Evolutionary conservation across 78 protist genomes (phyloP), one percentile per base, ranked within the genome.

Genomic region (Polysphondylium violaceum): DNA sequence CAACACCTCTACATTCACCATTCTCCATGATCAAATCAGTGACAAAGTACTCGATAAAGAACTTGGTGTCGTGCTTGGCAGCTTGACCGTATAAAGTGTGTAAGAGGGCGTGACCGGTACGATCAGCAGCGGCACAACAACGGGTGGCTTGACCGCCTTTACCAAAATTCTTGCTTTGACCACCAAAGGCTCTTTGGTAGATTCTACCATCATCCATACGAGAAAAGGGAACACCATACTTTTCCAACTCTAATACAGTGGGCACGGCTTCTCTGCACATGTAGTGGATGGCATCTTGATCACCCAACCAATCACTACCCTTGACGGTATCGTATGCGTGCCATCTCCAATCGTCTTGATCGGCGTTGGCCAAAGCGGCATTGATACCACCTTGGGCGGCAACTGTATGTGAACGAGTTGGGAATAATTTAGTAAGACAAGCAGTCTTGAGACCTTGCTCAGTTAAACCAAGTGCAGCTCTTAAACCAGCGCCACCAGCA

Each of bases 401-500:
- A 11, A 98, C 99, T 6, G 99, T 99, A 95, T 99, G 99, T 61
- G 99, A 98, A 41, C 99, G 98, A 3, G 99, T 98, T 16, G 99
- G 99, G 96, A 96, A 99, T 33, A 99, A 95, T 94, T 98, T 98
- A 17, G 98, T 78, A 56, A 99, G 86, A 91, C 99, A 98, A 7
- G 99, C 99, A 1, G 96, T 93, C 56, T 96, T 94, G 88, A 93
- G 95, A 29, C 99, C 99, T 19, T 92, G 83, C 60, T 96, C 95
- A 21, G 98, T 95, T 29, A 98, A 92, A 19, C 99, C 99, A 35
- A 97, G 88, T 27, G 99, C 99, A 0, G 99, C 99, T 31, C 99
- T 97, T 19, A 99, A 96, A 9, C 99, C 99, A 1, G 99, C 99
- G 40, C 99, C 99, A n/a, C 99, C 99, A 12, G 99, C 99, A 61